phyloP scores from a whole-genome alignment of 2,329 filamentous ascomycete species.

The Fusarium goolgardi region DNA sequence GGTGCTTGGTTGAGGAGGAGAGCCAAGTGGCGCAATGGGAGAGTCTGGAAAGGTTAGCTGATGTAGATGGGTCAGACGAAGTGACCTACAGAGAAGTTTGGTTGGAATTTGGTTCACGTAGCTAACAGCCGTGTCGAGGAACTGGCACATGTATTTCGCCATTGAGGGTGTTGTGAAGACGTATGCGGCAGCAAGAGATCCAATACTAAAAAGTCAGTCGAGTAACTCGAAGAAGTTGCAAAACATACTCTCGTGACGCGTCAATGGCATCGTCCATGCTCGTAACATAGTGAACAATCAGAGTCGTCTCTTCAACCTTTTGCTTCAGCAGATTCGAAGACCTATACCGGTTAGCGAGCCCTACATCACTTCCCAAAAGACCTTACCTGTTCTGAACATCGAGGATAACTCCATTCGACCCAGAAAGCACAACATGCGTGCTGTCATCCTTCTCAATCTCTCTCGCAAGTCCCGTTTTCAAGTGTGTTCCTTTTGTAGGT shows the following conservation, averaged over 20 bases:
- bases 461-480: background rate
- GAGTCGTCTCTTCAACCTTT: conserved; percentile 21
- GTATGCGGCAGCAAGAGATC: conserved; percentile 18
- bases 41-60: background rate
- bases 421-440: conserved; percentile 24
- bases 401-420: conserved; percentile 16
- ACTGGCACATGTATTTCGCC: conserved; percentile 33
- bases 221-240: accelerated
- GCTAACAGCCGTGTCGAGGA: conserved; percentile 19
- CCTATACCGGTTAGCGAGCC: background rate
- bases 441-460: conserved; percentile 25
- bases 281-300: conserved; percentile 28
- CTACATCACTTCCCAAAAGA: accelerated
- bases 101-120: conserved; percentile 26
- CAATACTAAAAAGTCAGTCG: conserved; percentile 2
- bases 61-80: accelerated
- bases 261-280: conserved; percentile 39
- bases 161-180: conserved; percentile 25
- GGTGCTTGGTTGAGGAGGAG: background rate
- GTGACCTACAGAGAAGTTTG: conserved; percentile 21
- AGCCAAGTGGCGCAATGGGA: conserved; percentile 2
- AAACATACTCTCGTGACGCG: conserved; percentile 2
- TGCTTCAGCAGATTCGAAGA: conserved; percentile 8
- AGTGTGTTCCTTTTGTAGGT: accelerated
- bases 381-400: conserved; percentile 24